A percentile compares a stretch with the other conserved stretches of the same genome.
Evolutionary conservation across 331 rosid genomes (phyloP).

Genomic region (Cydonia oblonga): DNA sequence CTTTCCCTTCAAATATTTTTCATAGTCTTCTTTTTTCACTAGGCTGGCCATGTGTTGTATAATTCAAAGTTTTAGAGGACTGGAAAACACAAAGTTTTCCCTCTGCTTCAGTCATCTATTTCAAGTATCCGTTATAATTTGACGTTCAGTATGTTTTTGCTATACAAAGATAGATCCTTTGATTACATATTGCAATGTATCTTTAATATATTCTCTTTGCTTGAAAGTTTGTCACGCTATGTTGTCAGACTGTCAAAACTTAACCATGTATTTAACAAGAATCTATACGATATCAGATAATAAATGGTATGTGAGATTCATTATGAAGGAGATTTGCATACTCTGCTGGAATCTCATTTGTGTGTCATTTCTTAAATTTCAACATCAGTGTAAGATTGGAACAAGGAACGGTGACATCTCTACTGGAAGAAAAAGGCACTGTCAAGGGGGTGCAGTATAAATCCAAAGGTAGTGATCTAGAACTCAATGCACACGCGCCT

Average conservation of each 20-base stretch:
- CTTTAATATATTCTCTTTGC: too few species aligned
- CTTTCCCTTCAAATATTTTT: neutral
- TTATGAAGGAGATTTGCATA: neutral
- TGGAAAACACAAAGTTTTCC: neutral
- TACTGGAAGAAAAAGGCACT: constrained; percentile 2
- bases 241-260: neutral
- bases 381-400: constrained; percentile 8
- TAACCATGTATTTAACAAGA: too few species aligned
- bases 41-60: neutral
- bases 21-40: neutral
- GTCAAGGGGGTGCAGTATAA: constrained; percentile 16
- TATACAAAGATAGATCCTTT: too few species aligned
- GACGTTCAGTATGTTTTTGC: neutral
- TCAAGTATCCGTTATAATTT: neutral
- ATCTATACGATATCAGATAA: too few species aligned
- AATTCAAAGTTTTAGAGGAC: neutral
- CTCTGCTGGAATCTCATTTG: neutral
- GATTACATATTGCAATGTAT: too few species aligned
- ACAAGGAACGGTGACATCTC: constrained; percentile 10
- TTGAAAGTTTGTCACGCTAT: neutral
- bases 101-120: neutral
- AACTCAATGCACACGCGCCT: constrained; percentile 1
- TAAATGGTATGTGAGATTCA: neutral
- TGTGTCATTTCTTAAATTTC: neutral
- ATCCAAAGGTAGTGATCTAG: constrained; percentile 3